phyloP scores from a whole-genome alignment of 495 filamentous ascomycete species.

The Podospora pseudoanserina region DNA sequence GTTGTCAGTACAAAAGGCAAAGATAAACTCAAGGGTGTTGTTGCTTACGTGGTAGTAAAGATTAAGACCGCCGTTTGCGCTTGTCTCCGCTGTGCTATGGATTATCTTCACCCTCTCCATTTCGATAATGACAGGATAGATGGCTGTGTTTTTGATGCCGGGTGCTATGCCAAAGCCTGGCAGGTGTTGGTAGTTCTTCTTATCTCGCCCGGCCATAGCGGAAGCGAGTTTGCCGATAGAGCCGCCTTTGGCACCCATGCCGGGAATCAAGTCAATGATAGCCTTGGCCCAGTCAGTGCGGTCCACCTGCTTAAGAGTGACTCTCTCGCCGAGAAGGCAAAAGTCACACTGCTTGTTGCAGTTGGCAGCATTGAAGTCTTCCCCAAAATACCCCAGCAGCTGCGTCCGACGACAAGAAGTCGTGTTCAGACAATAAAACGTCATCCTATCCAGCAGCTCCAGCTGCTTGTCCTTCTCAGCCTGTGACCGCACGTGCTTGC shows the following conservation, averaged over 20 bases:
- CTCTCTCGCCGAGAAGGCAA: conserved; percentile 59
- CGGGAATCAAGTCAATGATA: conserved; percentile 61
- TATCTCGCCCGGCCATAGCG: conserved; percentile 46
- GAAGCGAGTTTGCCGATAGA: conserved; percentile 52
- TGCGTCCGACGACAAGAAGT: conserved; percentile 82
- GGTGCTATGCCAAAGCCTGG: conserved; percentile 42
- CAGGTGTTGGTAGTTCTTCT: conserved; percentile 29
- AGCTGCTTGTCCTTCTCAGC: conserved; percentile 66
- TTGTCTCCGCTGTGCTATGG: conserved; percentile 27
- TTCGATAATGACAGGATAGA: conserved; percentile 47
- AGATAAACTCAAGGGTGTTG: background rate
- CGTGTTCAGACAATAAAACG: conserved; percentile 82
- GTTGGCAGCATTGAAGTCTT: conserved; percentile 65
- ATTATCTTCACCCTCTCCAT: conserved; percentile 42
- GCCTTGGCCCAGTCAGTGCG: conserved; percentile 68
- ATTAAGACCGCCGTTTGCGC: background rate
- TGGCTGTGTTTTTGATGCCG: conserved; percentile 43
- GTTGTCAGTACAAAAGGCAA: background rate
- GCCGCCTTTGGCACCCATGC: conserved; percentile 32
- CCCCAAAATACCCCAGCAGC: conserved; percentile 88
- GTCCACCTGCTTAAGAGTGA: conserved; percentile 63
- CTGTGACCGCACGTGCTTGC: conserved; percentile 50
- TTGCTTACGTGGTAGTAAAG: conserved; percentile 7
- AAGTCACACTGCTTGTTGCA: conserved; percentile 82
- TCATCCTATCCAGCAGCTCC: conserved; percentile 77